Conservation (phyloP, 1,284 basidiomycete genomes). For the Moesziomyces sp. region DNA sequence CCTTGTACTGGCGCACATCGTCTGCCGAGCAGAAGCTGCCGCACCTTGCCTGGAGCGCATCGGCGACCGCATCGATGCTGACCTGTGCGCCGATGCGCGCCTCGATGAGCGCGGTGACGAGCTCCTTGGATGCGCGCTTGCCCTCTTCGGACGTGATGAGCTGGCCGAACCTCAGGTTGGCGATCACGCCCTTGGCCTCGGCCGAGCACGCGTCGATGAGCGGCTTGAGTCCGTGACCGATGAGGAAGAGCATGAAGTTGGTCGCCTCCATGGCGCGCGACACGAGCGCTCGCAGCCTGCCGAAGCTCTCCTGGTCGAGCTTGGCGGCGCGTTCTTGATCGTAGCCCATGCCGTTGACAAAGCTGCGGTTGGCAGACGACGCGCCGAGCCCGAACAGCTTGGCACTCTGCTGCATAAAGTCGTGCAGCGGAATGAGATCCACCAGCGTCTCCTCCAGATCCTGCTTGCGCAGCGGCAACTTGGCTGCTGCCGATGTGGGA, state of each 20-base stretch:
- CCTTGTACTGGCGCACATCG: slow-evolving; percentile 98
- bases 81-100: slow-evolving; percentile 96
- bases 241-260: slow-evolving; percentile 89
- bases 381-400: slow-evolving; percentile 60
- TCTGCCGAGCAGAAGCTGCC: slow-evolving; percentile 97
- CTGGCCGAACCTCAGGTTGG: slow-evolving; percentile 54
- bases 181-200: slow-evolving; percentile 47
- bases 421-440: slow-evolving; percentile 53
- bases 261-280: slow-evolving; percentile 74
- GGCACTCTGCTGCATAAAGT: slow-evolving; percentile 60
- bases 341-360: slow-evolving; percentile 33
- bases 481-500: slow-evolving; percentile 4
- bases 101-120: slow-evolving; percentile 82
- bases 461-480: slow-evolving; percentile 39
- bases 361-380: slow-evolving; percentile 40
- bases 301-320: slow-evolving; percentile 82
- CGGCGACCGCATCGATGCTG: slow-evolving; percentile 94
- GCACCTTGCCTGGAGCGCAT: slow-evolving; percentile 91
- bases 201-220: slow-evolving; percentile 73
- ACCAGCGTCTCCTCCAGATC: slow-evolving; percentile 54
- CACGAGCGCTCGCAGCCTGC: slow-evolving; percentile 78
- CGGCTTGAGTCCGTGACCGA: slow-evolving; percentile 89
- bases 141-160: slow-evolving; percentile 81
- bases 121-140: slow-evolving; percentile 81
- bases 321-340: slow-evolving; percentile 48